Evolutionary conservation across 108 stramenopile species (phyloP).

Genomic region (Epipyxis sp.): DNA sequence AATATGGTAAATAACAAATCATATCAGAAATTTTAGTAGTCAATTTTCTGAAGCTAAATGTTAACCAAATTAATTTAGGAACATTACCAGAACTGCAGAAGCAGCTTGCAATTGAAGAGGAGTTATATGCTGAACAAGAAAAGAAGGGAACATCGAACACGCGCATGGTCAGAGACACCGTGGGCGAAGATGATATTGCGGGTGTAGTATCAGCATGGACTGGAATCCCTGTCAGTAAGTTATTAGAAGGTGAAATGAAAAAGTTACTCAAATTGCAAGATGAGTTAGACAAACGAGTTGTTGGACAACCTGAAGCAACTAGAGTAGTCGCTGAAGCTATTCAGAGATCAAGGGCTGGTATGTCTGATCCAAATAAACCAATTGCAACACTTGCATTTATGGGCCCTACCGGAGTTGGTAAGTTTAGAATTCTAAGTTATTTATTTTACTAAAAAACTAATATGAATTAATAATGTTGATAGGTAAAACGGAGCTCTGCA

Average conservation of each 20-base stretch:
- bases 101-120: constrained; percentile 69
- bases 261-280: constrained; percentile 78
- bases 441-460: constrained; percentile 13
- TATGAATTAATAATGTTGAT: constrained; percentile 39
- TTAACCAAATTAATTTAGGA: no score
- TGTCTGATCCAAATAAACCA: constrained; percentile 77
- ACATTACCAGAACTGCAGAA: constrained; percentile 81
- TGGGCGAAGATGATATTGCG: constrained; percentile 86
- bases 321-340: constrained; percentile 77
- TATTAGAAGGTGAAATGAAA: constrained; percentile 77
- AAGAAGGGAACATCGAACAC: constrained; percentile 54
- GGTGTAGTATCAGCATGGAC: constrained; percentile 80
- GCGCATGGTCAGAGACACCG: constrained; percentile 69
- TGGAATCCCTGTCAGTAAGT: constrained; percentile 78
- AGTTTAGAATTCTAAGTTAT: neutral
- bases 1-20: constrained; percentile 83
- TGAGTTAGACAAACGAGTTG: constrained; percentile 67
- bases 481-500: constrained; percentile 86
- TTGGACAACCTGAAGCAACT: constrained; percentile 83
- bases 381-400: constrained; percentile 80
- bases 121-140: constrained; percentile 65
- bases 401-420: constrained; percentile 60
- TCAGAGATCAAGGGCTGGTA: constrained; percentile 72
- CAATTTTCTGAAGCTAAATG: no score
- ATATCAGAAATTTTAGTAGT: no score